These are phyloP conservation scores for Dactylella cylindrospora DNA, from an alignment of 2,329 filamentous ascomycete species.

Conservation along the genomic window DNA sequence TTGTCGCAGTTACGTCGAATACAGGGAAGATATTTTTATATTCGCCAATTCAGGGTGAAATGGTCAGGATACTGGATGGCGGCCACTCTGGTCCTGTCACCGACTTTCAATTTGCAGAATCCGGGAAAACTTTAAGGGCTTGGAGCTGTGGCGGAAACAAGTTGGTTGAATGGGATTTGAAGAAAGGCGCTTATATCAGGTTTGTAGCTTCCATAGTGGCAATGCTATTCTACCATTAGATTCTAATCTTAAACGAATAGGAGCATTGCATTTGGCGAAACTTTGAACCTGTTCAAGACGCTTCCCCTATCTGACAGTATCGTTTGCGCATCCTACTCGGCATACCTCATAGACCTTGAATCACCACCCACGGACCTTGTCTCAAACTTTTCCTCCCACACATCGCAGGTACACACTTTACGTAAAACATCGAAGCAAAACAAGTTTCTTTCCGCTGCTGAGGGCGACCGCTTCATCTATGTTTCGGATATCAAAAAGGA, in stretches of 20 bases:
- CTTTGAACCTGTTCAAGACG: slow-evolving; percentile 54
- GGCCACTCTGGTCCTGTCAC: slow-evolving; percentile 56
- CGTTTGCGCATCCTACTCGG: slow-evolving; percentile 58
- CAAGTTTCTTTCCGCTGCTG: slow-evolving; percentile 56
- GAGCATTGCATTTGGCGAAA: slow-evolving; percentile 50
- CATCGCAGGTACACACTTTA: slow-evolving; percentile 56
- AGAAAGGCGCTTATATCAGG: slow-evolving; percentile 54
- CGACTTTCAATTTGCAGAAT: slow-evolving; percentile 58
- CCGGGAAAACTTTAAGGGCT: slow-evolving; percentile 53
- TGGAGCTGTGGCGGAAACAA: slow-evolving; percentile 61
- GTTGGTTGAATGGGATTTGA: slow-evolving; percentile 59
- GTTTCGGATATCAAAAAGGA: slow-evolving; percentile 55
- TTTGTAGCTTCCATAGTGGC: slow-evolving; percentile 47
- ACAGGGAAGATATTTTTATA: slow-evolving; percentile 57
- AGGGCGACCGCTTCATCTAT: slow-evolving; percentile 58
- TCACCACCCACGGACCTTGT: slow-evolving; percentile 52
- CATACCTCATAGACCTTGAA: slow-evolving; percentile 55
- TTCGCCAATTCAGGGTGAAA: slow-evolving; percentile 56
- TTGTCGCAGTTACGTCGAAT: slow-evolving; percentile 58
- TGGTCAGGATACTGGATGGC: slow-evolving; percentile 55
- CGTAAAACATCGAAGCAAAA: slow-evolving; percentile 52
- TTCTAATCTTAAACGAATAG: slow-evolving; percentile 19
- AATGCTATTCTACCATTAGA: neutral
- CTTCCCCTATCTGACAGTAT: slow-evolving; percentile 50
- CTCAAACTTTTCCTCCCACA: slow-evolving; percentile 56